Evolutionary conservation across 495 filamentous ascomycete genomes (phyloP), one percentile per base, ranked within the genome.

Genomic region (Xanthoparmelia taractica): DNA sequence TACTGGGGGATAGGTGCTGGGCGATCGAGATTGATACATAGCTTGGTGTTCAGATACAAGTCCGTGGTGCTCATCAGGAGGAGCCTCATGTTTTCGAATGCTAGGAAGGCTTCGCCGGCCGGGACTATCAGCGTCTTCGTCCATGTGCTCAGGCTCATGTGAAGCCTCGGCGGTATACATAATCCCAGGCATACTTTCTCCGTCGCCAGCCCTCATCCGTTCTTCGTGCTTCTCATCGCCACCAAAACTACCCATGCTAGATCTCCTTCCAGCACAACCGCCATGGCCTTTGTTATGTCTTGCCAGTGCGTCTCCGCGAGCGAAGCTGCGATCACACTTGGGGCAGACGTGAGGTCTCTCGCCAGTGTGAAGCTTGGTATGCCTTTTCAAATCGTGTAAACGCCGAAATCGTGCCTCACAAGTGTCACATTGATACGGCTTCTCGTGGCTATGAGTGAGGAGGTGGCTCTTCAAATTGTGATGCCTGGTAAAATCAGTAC

Each of bases 391-490:
- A 70, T 99, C 94, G 70, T 99, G 94, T 33, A 97, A 79, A 63
- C 94, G 83, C 56, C 94, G 85, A 72, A 99, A 99, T 33, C 92
- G 84, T 66, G 92, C 85, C 58, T 92, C 83, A 70, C 94, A 99
- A 27, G 88, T 89, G 61, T 88, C 83, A 69, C 94, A 99, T 29
- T 90, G 83, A 70, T 91, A 99, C 0, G 94, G 94, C 72, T 99
- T 99, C 74, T 97, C 95, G 75, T 99, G 94, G 67, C 93, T 96
- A 71, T 99, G 94, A 0, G 94, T 99, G 63, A 99, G 83, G 40
- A 99, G 83, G 77, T 99, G 94, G 65, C 91, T 96, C 74, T 99
- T 99, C n/a, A 99, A 83, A 67, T 99, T 99, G 71, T 99, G 94
- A 71, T 97, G 95, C 13, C 94, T 83, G 13, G 94, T 99, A 69